Percentiles rank a stretch among this genome's conserved stretches.
phyloP scores from a whole-genome alignment of 1,139 yeast species.

The Yamadazyma songkhlaensis region DNA sequence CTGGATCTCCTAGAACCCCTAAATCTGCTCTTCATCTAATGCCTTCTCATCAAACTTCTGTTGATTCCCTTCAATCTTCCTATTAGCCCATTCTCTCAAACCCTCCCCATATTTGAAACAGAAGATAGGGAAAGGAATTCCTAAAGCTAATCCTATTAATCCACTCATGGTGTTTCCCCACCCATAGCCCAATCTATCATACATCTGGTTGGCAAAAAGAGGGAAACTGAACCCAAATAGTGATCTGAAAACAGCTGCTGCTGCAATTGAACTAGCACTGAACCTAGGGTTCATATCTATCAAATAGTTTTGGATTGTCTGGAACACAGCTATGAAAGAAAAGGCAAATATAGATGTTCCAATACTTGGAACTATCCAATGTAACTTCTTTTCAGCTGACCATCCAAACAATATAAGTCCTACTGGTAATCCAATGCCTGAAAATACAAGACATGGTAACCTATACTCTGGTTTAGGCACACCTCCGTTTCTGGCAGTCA shows the following conservation, averaged over 20 bases:
- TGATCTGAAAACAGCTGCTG: constrained; percentile 61
- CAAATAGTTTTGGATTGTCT: constrained; percentile 56
- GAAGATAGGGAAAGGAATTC: constrained; percentile 62
- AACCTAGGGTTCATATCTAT: constrained; percentile 66
- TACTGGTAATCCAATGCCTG: constrained; percentile 48
- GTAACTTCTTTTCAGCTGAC: constrained; percentile 49
- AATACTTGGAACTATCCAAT: constrained; percentile 57
- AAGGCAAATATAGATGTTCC: constrained; percentile 57
- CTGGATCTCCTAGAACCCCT: no score
- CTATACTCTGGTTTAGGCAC: constrained; percentile 56
- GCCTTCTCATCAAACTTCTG: constrained; percentile 35
- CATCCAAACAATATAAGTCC: constrained; percentile 65
- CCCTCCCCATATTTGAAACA: constrained; percentile 55
- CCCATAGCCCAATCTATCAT: constrained; percentile 49
- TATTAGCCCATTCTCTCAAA: constrained; percentile 56
- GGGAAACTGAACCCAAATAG: constrained; percentile 57
- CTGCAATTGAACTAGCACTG: constrained; percentile 59
- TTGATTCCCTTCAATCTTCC: constrained; percentile 35
- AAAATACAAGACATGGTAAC: constrained; percentile 40
- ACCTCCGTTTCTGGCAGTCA: constrained; percentile 44
- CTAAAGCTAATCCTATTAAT: constrained; percentile 50
- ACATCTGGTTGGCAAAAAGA: constrained; percentile 45
- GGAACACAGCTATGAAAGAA: constrained; percentile 57
- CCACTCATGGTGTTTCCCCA: constrained; percentile 69
- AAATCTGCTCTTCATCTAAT: constrained; percentile 4